phyloP scores from a whole-genome alignment of 2,329 filamentous ascomycete species.

The Neofusicoccum ribis region DNA sequence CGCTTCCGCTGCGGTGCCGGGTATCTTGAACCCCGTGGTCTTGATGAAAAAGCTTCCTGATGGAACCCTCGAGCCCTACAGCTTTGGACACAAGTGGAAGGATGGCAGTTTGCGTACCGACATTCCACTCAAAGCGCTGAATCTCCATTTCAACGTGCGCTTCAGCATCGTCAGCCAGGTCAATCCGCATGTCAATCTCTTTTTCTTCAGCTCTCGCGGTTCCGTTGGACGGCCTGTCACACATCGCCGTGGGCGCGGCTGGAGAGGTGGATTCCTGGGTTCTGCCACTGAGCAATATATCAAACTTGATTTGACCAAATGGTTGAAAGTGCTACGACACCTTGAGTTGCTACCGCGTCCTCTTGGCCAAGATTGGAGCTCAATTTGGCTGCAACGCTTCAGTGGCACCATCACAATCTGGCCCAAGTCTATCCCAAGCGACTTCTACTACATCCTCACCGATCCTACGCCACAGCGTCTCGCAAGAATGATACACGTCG shows the following conservation, averaged over 20 bases:
- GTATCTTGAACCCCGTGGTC: constrained; percentile 92
- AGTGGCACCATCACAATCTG: constrained; percentile 94
- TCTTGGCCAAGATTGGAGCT: constrained; percentile 92
- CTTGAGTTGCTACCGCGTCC: constrained; percentile 88
- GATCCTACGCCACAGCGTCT: constrained; percentile 77
- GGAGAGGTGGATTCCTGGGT: constrained; percentile 61
- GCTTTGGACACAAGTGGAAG: constrained; percentile 99
- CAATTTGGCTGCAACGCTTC: constrained; percentile 95
- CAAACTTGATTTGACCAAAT: constrained; percentile 95
- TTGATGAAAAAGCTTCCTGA: constrained; percentile 82
- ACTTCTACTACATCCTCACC: constrained; percentile 82
- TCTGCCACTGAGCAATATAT: constrained; percentile 91
- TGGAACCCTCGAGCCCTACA: constrained; percentile 81
- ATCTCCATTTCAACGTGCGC: constrained; percentile 97
- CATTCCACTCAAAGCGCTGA: constrained; percentile 90
- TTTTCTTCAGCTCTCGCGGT: constrained; percentile 95
- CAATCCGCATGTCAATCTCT: constrained; percentile 96
- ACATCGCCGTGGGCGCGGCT: constrained; percentile 20
- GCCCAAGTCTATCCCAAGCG: constrained; percentile 76
- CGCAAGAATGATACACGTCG: constrained; percentile 85
- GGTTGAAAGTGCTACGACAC: constrained; percentile 91
- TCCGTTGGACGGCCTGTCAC: constrained; percentile 76
- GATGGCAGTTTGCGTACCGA: constrained; percentile 93
- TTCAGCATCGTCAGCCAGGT: constrained; percentile 88
- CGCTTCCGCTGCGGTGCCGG: constrained; percentile 91